These are phyloP conservation scores for Phascolomyces articulosus DNA, from an alignment of 371 early-diverging fungal genomes.

Conservation along the genomic window DNA sequence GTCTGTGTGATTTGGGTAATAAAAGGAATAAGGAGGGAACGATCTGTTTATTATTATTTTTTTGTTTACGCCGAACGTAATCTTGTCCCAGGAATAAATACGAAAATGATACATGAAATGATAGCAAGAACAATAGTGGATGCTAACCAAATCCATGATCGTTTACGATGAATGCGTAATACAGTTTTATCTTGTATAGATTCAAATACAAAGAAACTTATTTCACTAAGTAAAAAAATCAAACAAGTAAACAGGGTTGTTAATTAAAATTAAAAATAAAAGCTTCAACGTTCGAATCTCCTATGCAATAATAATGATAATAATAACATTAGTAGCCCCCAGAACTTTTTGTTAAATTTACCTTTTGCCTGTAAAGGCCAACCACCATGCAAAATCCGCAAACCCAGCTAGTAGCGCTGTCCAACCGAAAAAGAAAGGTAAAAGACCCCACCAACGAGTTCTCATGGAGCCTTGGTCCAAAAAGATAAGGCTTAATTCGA, in stretches of 20 bases:
- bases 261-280: too few species aligned
- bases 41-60: neutral
- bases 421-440: slow-evolving; percentile 50
- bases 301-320: too few species aligned
- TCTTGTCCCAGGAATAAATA: slow-evolving; percentile 43
- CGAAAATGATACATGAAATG: slow-evolving; percentile 42
- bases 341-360: slow-evolving; percentile 18
- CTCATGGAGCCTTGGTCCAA: slow-evolving; percentile 25
- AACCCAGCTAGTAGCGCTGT: slow-evolving; percentile 34
- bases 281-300: too few species aligned
- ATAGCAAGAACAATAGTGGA: slow-evolving; percentile 29
- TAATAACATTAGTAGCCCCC: too few species aligned
- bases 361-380: slow-evolving; percentile 42
- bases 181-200: slow-evolving; percentile 47
- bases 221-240: slow-evolving; percentile 25
- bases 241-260: too few species aligned
- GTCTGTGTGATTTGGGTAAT: neutral
- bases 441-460: slow-evolving; percentile 37
- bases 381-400: slow-evolving; percentile 51
- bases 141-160: slow-evolving; percentile 37
- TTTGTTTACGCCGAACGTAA: slow-evolving; percentile 20
- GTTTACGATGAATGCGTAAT: slow-evolving; percentile 35
- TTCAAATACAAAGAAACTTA: slow-evolving; percentile 35
- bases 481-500: slow-evolving; percentile 46
- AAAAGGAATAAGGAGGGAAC: neutral